Conservation (phyloP, 257 asterid species). For the Capsicum rhomboideum region DNA sequence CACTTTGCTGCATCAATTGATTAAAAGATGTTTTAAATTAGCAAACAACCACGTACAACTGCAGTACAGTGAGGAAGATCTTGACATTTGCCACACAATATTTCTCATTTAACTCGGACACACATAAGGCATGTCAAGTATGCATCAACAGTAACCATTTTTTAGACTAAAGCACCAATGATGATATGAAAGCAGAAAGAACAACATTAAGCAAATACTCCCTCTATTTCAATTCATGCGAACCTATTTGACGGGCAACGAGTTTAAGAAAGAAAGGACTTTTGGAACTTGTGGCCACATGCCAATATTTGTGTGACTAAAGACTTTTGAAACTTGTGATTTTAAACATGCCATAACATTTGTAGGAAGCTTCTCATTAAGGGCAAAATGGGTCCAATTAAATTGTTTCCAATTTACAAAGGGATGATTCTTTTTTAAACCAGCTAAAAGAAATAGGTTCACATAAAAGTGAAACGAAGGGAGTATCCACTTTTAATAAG, state of each 20-base stretch:
- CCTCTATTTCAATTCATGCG: not conserved
- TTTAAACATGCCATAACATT: not conserved
- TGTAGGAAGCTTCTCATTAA: not conserved
- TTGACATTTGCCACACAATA: not conserved
- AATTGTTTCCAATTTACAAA: not conserved
- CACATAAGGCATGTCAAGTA: not conserved
- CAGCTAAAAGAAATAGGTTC: not conserved
- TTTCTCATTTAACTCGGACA: not conserved
- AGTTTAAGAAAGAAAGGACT: not conserved
- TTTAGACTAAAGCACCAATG: not conserved
- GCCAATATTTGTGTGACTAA: not conserved
- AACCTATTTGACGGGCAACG: not conserved
- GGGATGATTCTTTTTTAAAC: not conserved
- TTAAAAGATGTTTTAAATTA: not conserved
- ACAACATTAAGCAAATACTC: not conserved
- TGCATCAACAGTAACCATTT: not conserved
- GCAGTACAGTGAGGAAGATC: not conserved
- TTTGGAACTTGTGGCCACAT: not conserved
- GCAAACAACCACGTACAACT: not conserved
- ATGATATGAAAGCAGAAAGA: not conserved
- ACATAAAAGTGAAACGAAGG: not conserved
- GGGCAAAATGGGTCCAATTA: not conserved
- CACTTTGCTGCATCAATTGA: constrained; percentile 74
- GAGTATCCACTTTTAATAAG: not conserved
- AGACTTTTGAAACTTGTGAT: not conserved